Base-by-base conservation (phyloP, 305 asterid species). In the Fraxinus latifolia region DNA sequence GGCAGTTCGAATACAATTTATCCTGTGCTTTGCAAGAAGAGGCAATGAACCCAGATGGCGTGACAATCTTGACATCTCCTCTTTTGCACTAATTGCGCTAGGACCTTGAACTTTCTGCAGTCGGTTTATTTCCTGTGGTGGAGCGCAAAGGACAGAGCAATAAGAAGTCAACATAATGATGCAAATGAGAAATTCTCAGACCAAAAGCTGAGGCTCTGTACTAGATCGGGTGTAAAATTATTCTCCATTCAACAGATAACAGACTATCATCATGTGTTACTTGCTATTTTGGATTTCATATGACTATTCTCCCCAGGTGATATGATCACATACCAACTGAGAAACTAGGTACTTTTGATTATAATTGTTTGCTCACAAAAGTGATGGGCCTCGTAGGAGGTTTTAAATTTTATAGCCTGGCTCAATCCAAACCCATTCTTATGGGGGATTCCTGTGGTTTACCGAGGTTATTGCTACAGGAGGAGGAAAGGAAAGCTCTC, bases 21-120 rank as follows among this genome's bases (percentile, higher is more conserved):
- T 95, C 87, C 98, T 86, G 96, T 96, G 98, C 90, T 96, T 94
- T 60, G 97, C 98, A 27, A 89, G 96, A 86, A 94, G 98, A 50
- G 99, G 98, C 86, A 96, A 81, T 44, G 98, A 94, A 74, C 99
- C 99, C 90, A 96, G 89, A 85, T 96, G 98, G 62, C 98, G 96
- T 19, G 99, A 88, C 77, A 96, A 89, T 82, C 98, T 90, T 53
- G 94, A 97, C 99, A 96, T 96, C 91, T 96, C 99, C 53, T 96
- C 99, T 84, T 95, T 96, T 47, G 98, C 99, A 74, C 99, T 96
- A 83, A 94, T 86, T 84, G 99, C 98, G 81, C 96, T 96, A n/a
- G 97, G 89, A 34, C 99, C 99, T 85, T 94, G 99, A 44, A 96
- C 99, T 87, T 81, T 93, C 83, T 92, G 98, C 86, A 96, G 93